Conservation (phyloP, 2,329 filamentous ascomycete species). For the Fusarium falciforme region DNA sequence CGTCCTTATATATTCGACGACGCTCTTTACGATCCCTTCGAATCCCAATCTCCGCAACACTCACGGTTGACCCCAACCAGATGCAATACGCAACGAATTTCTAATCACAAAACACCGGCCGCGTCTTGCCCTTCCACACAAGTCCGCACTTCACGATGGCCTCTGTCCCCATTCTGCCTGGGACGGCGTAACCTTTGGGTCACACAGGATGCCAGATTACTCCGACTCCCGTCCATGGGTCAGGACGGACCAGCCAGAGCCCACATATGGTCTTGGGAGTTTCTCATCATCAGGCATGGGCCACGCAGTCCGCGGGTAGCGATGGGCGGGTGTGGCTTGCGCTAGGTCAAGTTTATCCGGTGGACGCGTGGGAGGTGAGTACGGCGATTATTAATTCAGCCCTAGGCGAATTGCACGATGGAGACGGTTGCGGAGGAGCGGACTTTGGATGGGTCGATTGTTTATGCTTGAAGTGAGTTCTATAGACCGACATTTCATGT, state of each 20-base stretch:
- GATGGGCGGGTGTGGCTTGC: constrained; percentile 31
- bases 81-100: constrained; percentile 9
- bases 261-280: constrained; percentile 11
- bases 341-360: constrained; percentile 6
- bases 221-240: constrained; percentile 12
- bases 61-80: neutral
- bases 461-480: neutral
- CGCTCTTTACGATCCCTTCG: neutral
- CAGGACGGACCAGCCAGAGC: constrained; percentile 11
- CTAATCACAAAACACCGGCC: constrained; percentile 15
- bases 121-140: constrained; percentile 5
- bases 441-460: constrained; percentile 28
- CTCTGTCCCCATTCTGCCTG: neutral
- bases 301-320: constrained; percentile 21
- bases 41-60: constrained; percentile 10
- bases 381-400: constrained; percentile 41
- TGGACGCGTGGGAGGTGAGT: constrained; percentile 2
- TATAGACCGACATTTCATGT: neutral
- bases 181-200: constrained; percentile 18
- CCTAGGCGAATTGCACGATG: neutral
- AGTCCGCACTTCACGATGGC: constrained; percentile 19
- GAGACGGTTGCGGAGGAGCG: constrained; percentile 34
- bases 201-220: constrained; percentile 16
- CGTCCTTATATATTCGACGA: constrained; percentile 28
- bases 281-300: constrained; percentile 30